A percentile compares a stretch with the other conserved stretches of the same genome.
phyloP scores from a whole-genome alignment of 2,329 filamentous ascomycete species.

The Fusarium decemcellulare region DNA sequence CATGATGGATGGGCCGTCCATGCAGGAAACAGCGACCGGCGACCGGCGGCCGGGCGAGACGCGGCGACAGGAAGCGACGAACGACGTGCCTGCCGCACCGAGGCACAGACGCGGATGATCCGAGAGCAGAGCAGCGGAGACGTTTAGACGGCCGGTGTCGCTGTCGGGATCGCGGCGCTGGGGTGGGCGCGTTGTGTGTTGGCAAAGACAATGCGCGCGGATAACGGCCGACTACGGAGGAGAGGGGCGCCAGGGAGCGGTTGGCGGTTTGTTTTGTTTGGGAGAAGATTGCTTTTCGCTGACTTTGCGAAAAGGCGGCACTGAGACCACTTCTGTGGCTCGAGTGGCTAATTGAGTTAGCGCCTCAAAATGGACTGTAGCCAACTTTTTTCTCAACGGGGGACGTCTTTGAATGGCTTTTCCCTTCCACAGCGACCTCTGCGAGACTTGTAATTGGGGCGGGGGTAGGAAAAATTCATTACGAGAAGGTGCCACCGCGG shows the following conservation, averaged over 20 bases:
- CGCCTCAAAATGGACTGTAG: slow-evolving; percentile 9
- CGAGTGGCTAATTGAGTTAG: slow-evolving; percentile 32
- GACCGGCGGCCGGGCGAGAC: slow-evolving; percentile 38
- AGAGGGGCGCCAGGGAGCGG: slow-evolving; percentile 38
- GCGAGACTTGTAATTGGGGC: slow-evolving; percentile 25
- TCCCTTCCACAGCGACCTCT: slow-evolving; percentile 23
- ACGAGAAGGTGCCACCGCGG: not conserved
- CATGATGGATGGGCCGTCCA: slow-evolving; percentile 65
- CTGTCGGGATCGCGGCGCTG: slow-evolving; percentile 42
- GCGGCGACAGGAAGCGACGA: slow-evolving; percentile 11
- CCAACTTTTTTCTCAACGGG: slow-evolving; percentile 2
- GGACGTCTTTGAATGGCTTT: slow-evolving; percentile 7
- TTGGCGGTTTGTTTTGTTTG: slow-evolving; percentile 39
- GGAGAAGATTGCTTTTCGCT: slow-evolving; percentile 42
- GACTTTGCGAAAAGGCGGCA: slow-evolving; percentile 37
- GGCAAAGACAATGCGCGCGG: slow-evolving; percentile 43
- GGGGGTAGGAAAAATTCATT: slow-evolving; percentile 25
- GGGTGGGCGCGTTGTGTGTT: slow-evolving; percentile 43
- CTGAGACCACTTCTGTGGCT: slow-evolving; percentile 21
- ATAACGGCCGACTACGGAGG: slow-evolving; percentile 52
- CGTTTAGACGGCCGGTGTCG: slow-evolving; percentile 44
- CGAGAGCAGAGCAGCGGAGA: slow-evolving; percentile 14
- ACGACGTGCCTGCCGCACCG: slow-evolving; percentile 30
- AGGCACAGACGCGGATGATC: slow-evolving; percentile 30
- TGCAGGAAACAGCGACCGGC: slow-evolving; percentile 51